A percentile compares a stretch with the other conserved stretches of the same genome.
Evolutionary conservation across 78 protist genomes (phyloP).

Genomic region (Dictyostelium citrinum): DNA sequence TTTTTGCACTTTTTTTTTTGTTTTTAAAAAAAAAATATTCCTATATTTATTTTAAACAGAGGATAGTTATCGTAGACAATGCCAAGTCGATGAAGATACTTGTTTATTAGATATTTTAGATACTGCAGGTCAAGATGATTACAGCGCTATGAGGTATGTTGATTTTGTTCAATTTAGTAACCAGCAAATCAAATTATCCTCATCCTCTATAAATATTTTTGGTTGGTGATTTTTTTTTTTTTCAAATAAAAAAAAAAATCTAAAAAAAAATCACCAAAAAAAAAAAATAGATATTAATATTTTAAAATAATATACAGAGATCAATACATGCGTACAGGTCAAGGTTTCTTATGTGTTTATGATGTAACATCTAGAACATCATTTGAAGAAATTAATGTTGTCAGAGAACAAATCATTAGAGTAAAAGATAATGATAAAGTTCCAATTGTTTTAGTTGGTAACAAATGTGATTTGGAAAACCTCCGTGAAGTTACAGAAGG

Average conservation of each 20-base stretch:
- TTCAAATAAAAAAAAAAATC: neutral
- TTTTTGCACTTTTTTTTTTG: no score
- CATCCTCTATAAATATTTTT: no score
- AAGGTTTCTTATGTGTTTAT: slow-evolving; percentile 92
- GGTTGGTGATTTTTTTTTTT: no score
- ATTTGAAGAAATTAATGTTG: slow-evolving; percentile 83
- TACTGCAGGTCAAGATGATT: slow-evolving; percentile 95
- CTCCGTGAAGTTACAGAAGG: slow-evolving; percentile 75
- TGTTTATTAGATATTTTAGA: slow-evolving; percentile 88
- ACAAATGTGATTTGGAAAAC: slow-evolving; percentile 90
- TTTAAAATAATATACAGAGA: neutral
- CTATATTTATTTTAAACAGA: slow-evolving; percentile 18
- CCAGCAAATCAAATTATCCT: neutral
- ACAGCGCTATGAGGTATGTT: slow-evolving; percentile 81
- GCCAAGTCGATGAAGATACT: slow-evolving; percentile 87
- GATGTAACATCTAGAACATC: slow-evolving; percentile 82
- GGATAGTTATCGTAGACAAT: slow-evolving; percentile 87
- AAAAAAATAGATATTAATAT: neutral
- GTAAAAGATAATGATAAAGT: slow-evolving; percentile 85
- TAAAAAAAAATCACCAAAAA: neutral
- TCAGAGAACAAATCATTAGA: slow-evolving; percentile 84
- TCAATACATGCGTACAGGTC: slow-evolving; percentile 89
- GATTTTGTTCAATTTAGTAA: slow-evolving; percentile 13
- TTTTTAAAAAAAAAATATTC: neutral
- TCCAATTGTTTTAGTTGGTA: slow-evolving; percentile 93